Base-by-base conservation (phyloP, 768 basidiomycete genomes). In the Mrakia gelida region DNA sequence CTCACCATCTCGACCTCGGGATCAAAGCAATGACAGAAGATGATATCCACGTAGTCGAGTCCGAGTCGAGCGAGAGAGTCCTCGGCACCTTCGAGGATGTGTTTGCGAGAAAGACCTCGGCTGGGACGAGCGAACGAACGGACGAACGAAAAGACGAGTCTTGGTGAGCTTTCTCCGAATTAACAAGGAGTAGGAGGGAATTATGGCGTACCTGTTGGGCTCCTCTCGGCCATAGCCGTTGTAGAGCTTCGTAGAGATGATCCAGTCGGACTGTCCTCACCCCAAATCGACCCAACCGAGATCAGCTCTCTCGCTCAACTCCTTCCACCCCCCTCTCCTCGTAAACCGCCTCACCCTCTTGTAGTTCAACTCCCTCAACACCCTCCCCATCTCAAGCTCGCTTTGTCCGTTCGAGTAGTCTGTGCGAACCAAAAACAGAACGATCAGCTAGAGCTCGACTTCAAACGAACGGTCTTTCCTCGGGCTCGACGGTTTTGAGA, bases 161-260 rank as follows among this genome's bases (percentile, higher is more conserved):
- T 5, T 30, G 5, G 71, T 54, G 83, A 80, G 68, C 7, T 10
- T 9, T 0, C 8, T 32, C n/a, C 9, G 54, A n/a, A 49, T 3
- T 2, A 18, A 56, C 8, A 5, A 59, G 23, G 85, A 38, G 91
- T 87, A 54, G 88, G 81, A 90, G 85, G 13, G 88, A 87, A 23
- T n/a, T n/a, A n/a, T n/a, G n/a, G 92, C 87, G 82, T 92, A 92
- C 82, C 89, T 90, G 83, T 92, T 88, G 7, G 67, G 67, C 38
- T 70, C 67, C 18, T 70, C 67, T 70, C 67, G 67, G 1, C 67
- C 67, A 23, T 70, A 70, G 41, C 67, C 67, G 23, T 70, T 70
- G 38, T 70, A 70, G 1, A 70, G 13, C 13, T 70, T 70, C 34
- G 67, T 70, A 15, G 2, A 90, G 91, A 56, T 91, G 89, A 30